phyloP scores from a whole-genome alignment of 1,284 basidiomycete genomes.

The Tausonia pullulans region DNA sequence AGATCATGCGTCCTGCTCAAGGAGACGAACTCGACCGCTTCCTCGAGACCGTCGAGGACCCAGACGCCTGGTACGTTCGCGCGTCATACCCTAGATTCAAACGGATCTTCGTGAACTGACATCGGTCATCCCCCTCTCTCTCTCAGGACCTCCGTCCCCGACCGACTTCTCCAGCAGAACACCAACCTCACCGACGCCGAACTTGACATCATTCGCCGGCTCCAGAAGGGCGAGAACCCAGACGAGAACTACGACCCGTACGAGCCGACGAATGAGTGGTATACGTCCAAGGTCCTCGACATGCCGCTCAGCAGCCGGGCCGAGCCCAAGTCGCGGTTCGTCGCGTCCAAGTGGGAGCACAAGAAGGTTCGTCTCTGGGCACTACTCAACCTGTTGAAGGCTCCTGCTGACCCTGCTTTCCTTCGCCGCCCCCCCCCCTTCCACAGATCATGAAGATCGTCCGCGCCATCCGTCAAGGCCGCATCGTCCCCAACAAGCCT shows the following conservation, averaged over 20 bases:
- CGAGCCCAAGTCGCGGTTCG: slow-evolving; percentile 92
- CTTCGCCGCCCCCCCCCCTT: slow-evolving; percentile 12
- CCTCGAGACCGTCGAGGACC: slow-evolving; percentile 84
- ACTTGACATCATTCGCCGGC: slow-evolving; percentile 82
- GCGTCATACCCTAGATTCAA: neutral
- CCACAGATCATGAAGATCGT: slow-evolving; percentile 96
- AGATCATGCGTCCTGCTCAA: slow-evolving; percentile 83
- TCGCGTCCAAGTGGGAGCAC: slow-evolving; percentile 99
- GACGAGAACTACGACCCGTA: slow-evolving; percentile 84
- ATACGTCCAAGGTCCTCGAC: slow-evolving; percentile 84
- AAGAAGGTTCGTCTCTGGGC: slow-evolving; percentile 60
- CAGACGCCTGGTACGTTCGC: slow-evolving; percentile 62
- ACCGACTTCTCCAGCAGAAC: slow-evolving; percentile 76
- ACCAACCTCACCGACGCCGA: slow-evolving; percentile 83
- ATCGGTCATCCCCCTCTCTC: neutral
- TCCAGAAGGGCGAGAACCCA: slow-evolving; percentile 84
- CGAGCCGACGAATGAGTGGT: slow-evolving; percentile 90
- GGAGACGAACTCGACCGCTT: slow-evolving; percentile 98
- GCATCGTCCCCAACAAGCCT: slow-evolving; percentile 82
- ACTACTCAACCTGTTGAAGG: neutral
- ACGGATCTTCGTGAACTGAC: neutral
- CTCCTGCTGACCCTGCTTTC: neutral
- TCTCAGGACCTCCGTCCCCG: slow-evolving; percentile 80
- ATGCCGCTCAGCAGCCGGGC: slow-evolving; percentile 87
- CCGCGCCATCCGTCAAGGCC: slow-evolving; percentile 89